phyloP scores from a whole-genome alignment of 139 green algal species.

The Mesostigma viride region DNA sequence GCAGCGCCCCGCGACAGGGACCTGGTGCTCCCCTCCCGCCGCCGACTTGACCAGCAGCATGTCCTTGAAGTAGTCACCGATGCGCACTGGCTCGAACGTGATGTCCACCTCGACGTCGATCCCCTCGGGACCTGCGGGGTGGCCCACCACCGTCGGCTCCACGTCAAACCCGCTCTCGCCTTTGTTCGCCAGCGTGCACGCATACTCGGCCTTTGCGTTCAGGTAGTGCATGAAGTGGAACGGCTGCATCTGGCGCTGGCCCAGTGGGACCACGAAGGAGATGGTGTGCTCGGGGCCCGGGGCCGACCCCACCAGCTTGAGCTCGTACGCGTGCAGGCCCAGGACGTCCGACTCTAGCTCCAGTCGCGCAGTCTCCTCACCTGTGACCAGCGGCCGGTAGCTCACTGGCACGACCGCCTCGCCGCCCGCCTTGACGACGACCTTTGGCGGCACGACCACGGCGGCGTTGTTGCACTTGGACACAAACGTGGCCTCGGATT shows the following conservation, averaged over 20 bases:
- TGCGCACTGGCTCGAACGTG: constrained; percentile 50
- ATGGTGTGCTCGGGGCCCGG: constrained; percentile 46
- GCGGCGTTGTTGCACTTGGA: constrained; percentile 34
- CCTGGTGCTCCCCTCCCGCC: constrained; percentile 48
- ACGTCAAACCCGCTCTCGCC: constrained; percentile 32
- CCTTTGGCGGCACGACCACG: constrained; percentile 26
- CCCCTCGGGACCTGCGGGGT: constrained; percentile 33
- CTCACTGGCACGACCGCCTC: constrained; percentile 35
- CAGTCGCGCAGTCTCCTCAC: constrained; percentile 38
- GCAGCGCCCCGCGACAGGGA: constrained; percentile 52
- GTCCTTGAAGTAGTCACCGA: constrained; percentile 54
- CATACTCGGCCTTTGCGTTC: constrained; percentile 56
- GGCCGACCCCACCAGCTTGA: constrained; percentile 46
- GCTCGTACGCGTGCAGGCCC: constrained; percentile 48
- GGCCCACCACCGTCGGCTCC: constrained; percentile 20
- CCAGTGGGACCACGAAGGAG: constrained; percentile 55
- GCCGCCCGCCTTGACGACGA: constrained; percentile 31
- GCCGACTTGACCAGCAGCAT: constrained; percentile 40
- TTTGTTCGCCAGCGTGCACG: constrained; percentile 23
- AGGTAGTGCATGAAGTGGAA: constrained; percentile 65
- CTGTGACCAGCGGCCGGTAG: constrained; percentile 54
- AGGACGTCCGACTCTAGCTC: constrained; percentile 49
- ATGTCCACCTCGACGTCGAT: constrained; percentile 51
- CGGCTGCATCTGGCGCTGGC: constrained; percentile 44
- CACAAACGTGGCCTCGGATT: constrained; percentile 35